phyloP scores from a whole-genome alignment of 306 rosid species.

The Begonia fuchsioides region DNA sequence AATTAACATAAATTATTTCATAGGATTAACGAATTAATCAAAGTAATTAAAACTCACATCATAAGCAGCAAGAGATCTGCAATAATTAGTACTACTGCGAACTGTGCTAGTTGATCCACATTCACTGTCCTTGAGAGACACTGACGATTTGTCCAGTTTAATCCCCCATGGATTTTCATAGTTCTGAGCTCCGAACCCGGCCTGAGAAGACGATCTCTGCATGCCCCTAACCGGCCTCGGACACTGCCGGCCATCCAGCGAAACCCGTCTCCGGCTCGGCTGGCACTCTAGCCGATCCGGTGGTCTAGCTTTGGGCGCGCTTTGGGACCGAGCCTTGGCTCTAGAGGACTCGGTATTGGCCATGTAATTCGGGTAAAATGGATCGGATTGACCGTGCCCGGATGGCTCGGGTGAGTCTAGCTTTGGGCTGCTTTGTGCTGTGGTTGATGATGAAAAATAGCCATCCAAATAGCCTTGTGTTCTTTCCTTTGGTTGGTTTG shows the following conservation, averaged over 20 bases:
- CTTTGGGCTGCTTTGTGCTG: slow-evolving; percentile 66
- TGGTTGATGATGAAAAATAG: slow-evolving; percentile 20
- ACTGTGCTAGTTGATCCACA: slow-evolving; percentile 74
- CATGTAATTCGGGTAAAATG: slow-evolving; percentile 75
- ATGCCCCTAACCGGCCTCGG: slow-evolving; percentile 69
- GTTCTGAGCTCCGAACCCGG: too few species aligned
- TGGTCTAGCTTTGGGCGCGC: slow-evolving; percentile 91
- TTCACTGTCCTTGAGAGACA: slow-evolving; percentile 42
- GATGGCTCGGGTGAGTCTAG: too few species aligned
- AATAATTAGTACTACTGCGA: slow-evolving; percentile 41
- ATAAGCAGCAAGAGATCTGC: slow-evolving; percentile 55
- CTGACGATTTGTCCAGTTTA: slow-evolving; percentile 63
- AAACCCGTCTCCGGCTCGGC: slow-evolving; percentile 47
- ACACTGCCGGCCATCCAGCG: slow-evolving; percentile 64
- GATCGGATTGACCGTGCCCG: slow-evolving; percentile 18
- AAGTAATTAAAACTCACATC: slow-evolving; percentile 38
- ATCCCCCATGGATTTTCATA: slow-evolving; percentile 75
- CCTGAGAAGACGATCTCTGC: slow-evolving; percentile 93
- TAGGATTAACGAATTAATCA: slow-evolving; percentile 23
- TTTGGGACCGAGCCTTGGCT: slow-evolving; percentile 75
- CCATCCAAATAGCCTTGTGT: slow-evolving; percentile 65
- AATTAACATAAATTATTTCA: slow-evolving; percentile 7
- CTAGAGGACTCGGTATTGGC: slow-evolving; percentile 81
- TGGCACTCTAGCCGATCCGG: slow-evolving; percentile 53
- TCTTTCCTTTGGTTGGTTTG: slow-evolving; percentile 34